Base-by-base conservation (phyloP, 139 green algal species). In the Picochlorum sp. region DNA sequence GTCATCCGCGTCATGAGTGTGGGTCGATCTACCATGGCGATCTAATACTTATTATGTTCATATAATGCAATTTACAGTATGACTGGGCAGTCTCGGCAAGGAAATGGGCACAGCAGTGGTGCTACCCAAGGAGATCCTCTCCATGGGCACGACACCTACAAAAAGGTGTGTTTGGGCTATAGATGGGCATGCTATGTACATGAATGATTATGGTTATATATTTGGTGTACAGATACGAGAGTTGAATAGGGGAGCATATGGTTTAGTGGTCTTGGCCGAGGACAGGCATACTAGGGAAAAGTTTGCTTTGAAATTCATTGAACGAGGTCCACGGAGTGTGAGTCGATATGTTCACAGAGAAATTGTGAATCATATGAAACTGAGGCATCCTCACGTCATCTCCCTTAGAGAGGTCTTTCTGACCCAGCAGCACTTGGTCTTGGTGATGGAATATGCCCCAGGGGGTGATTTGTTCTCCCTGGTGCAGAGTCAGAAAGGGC, bases 301-400 rank as follows among this genome's bases (percentile, higher is more conserved):
- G 20, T 70, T 78, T 30, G 72, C 72, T 2, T 45, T 78, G 8
- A 78, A 78, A 57, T 78, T 78, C 50, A 78, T 78, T 6, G 41
- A 73, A 21, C 66, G 71, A 16, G 71, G 71, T 6, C 60, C 69
- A 21, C 47, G n/a, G 47, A 54, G 47, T 54, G 47, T 54, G 18
- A 54, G 56, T 20, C 56, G 56, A 20, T 62, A 62, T 45, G 56
- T 62, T 62, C 56, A 62, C 0, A 44, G 56, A 28, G 56, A 62
- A 73, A 96, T 99, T 31, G 63, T 95, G 31, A 99, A 98, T 69
- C 93, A 99, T 68, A 79, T 92, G 10, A 81, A 69, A 23, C 79
- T 99, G 13, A 80, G 88, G 24, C 93, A 99, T 70, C 93, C 93
- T 0, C 95, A 99, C 78, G 90, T 98, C 41, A 85, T 98, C 9